Conservation (phyloP, 306 rosid genomes). For the Cucumis melo region DNA sequence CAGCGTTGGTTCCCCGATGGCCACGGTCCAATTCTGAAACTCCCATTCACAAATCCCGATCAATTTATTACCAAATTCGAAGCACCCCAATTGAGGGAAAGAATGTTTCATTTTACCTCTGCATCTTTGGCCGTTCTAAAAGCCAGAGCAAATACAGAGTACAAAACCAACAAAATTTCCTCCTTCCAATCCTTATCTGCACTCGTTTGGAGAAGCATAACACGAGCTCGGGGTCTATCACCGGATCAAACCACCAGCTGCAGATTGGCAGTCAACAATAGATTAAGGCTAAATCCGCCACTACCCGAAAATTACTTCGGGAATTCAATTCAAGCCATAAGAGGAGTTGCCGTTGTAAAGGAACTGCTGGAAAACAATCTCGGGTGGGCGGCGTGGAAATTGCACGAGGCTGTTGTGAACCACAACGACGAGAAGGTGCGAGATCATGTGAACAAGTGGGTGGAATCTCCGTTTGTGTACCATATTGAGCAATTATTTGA, state of each 20-base stretch:
- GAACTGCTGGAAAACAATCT: conserved; percentile 26
- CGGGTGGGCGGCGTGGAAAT: conserved; percentile 51
- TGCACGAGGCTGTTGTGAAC: conserved; percentile 26
- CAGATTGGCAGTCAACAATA: conserved; percentile 17
- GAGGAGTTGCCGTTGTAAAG: conserved; percentile 1
- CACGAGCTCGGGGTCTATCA: not conserved
- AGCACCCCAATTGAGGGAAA: conserved; percentile 30
- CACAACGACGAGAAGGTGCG: conserved; percentile 8
- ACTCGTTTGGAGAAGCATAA: conserved; percentile 30
- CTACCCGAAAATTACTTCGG: conserved; percentile 40
- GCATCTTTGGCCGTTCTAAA: conserved; percentile 38
- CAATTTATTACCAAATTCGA: conserved; percentile 35
- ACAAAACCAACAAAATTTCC: conserved; percentile 25
- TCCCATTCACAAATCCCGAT: conserved; percentile 30
- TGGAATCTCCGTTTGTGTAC: conserved; percentile 10
- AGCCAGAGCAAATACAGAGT: conserved; percentile 38
- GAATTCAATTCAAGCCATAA: not conserved
- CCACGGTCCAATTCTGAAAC: conserved; percentile 21
- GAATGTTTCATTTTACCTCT: conserved; percentile 38
- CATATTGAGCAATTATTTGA: not conserved
- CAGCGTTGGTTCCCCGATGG: conserved; percentile 41
- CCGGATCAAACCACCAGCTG: not conserved
- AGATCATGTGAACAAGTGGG: conserved; percentile 8
- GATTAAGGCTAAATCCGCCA: conserved; percentile 37
- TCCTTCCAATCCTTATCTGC: conserved; percentile 48